A percentile compares a stretch with the other conserved stretches of the same genome.
phyloP scores from a whole-genome alignment of 2,329 filamentous ascomycete genomes.

The Trichoderma sp. region DNA sequence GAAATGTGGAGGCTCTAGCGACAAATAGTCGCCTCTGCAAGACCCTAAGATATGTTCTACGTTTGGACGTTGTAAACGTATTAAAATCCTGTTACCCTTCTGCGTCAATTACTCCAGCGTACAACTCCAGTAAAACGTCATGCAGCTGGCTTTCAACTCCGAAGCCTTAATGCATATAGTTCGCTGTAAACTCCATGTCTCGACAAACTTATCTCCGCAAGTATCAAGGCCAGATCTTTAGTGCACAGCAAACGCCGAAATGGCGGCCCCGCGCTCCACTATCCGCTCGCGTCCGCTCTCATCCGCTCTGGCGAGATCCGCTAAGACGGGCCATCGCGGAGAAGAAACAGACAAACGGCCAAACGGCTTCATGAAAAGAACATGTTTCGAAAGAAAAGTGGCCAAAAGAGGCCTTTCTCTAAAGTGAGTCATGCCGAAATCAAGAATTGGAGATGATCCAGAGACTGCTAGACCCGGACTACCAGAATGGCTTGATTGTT shows the following conservation, averaged over 20 bases:
- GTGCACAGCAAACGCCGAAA: neutral
- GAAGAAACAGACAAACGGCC: neutral
- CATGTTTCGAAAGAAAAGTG: neutral
- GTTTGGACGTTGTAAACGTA: neutral
- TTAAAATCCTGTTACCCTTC: neutral
- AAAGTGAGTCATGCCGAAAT: slow-evolving; percentile 16
- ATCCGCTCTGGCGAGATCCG: neutral
- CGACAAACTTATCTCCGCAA: neutral
- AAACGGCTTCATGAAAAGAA: neutral
- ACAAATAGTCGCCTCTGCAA: neutral
- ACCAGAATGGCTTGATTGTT: neutral
- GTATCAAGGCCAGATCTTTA: neutral
- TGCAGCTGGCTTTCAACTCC: neutral
- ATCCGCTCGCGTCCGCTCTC: slow-evolving; percentile 10
- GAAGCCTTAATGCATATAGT: neutral
- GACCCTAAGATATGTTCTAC: too few relatives aligned
- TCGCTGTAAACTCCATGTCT: neutral
- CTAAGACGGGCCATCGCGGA: neutral
- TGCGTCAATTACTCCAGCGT: neutral
- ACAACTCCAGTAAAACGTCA: neutral
- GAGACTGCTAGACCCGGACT: neutral
- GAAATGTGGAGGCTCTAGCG: neutral
- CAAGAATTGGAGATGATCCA: neutral
- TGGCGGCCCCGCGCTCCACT: neutral
- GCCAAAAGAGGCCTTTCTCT: neutral